phyloP scores from a whole-genome alignment of 768 basidiomycete genomes.

The Xerocomellus amylosporus region DNA sequence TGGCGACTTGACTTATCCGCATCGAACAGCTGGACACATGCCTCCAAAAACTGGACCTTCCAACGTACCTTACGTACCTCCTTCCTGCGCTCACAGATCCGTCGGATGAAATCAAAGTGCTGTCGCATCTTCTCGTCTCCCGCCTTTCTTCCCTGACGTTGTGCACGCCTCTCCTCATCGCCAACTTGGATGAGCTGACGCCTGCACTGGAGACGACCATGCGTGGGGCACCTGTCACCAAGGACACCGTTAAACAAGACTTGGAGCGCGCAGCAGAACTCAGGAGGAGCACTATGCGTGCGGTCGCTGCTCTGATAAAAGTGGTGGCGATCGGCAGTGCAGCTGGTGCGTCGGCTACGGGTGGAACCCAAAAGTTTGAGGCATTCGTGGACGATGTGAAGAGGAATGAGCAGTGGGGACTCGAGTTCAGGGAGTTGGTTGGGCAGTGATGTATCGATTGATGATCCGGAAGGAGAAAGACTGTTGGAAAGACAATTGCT shows the following conservation, averaged over 20 bases:
- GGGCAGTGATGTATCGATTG: conserved; percentile 23
- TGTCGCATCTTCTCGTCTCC: conserved; percentile 94
- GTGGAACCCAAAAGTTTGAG: conserved; percentile 59
- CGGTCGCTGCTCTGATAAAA: conserved; percentile 83
- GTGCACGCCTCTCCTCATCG: conserved; percentile 35
- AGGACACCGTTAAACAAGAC: conserved; percentile 96
- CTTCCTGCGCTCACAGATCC: conserved; percentile 82
- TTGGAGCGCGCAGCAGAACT: conserved; percentile 85
- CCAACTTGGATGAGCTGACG: conserved; percentile 80
- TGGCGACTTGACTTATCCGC: not conserved
- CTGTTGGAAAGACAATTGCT: not conserved
- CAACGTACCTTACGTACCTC: conserved; percentile 79
- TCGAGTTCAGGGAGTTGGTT: conserved; percentile 49
- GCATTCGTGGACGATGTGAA: conserved; percentile 71
- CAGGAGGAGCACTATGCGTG: conserved; percentile 85
- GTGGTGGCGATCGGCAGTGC: conserved; percentile 58
- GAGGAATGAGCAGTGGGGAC: conserved; percentile 62
- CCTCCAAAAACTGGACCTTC: conserved; percentile 80
- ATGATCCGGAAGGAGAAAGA: not conserved
- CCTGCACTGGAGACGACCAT: conserved; percentile 84
- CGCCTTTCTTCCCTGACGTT: conserved; percentile 76
- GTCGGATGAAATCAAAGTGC: conserved; percentile 95
- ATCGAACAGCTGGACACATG: conserved; percentile 79
- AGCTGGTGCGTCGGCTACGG: conserved; percentile 30
- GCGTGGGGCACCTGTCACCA: conserved; percentile 84